These are phyloP conservation scores for Penicillium sp. DNA, from an alignment of 2,329 filamentous ascomycete species.

Conservation along the genomic window DNA sequence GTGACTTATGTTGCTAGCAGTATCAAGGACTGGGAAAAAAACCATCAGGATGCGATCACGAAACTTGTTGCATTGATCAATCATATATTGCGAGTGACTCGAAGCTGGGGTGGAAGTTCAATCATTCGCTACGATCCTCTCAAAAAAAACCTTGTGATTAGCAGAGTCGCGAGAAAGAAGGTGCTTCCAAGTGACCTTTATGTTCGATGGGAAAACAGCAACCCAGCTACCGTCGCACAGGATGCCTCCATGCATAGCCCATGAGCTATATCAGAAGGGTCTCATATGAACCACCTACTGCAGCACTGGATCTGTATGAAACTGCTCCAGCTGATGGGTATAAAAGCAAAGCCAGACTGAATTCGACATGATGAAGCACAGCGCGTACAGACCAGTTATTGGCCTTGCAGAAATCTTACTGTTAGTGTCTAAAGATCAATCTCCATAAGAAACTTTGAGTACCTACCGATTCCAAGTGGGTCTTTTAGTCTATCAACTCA, in stretches of 20 bases:
- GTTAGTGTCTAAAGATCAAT: too few species aligned
- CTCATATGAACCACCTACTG: background rate
- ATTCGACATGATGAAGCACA: background rate
- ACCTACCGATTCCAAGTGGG: too few species aligned
- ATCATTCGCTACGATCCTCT: background rate
- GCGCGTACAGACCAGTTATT: too few species aligned
- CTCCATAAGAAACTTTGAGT: too few species aligned
- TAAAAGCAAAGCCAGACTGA: background rate
- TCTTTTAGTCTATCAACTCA: too few species aligned
- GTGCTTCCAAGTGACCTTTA: background rate
- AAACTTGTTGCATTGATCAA: background rate
- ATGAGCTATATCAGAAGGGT: background rate
- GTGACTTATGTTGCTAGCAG: background rate
- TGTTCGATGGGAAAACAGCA: background rate
- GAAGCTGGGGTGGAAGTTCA: background rate
- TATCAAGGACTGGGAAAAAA: background rate
- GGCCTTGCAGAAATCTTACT: too few species aligned
- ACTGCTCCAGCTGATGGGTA: background rate
- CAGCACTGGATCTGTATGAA: background rate
- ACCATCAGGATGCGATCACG: background rate
- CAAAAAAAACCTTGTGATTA: background rate
- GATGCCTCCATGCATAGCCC: background rate
- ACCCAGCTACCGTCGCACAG: background rate
- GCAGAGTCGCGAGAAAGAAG: background rate
- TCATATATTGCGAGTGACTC: background rate